These are phyloP conservation scores for Verbena officinalis DNA, from an alignment of 257 asterid genomes.

Conservation along the genomic window DNA sequence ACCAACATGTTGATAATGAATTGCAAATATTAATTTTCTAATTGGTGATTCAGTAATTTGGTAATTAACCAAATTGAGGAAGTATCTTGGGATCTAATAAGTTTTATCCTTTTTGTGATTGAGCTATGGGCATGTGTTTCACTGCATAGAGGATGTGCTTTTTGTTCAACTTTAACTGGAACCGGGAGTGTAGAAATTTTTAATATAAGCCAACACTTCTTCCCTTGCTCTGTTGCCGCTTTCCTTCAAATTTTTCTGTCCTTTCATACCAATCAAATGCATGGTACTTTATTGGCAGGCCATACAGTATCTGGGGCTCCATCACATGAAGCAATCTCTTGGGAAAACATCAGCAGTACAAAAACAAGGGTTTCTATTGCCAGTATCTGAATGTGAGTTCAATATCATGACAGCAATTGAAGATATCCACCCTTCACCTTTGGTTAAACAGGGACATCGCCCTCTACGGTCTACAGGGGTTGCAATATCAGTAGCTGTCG, in stretches of 20 bases:
- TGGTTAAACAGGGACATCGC: conserved; percentile 64
- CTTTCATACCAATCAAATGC: conserved; percentile 7
- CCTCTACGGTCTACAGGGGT: conserved; percentile 82
- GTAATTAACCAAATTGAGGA: neutral
- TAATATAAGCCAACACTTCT: neutral
- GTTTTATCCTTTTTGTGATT: no score
- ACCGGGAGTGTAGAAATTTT: neutral
- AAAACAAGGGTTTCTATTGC: conserved; percentile 73
- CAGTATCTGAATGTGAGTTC: conserved; percentile 87
- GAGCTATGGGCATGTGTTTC: no score
- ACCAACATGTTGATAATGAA: conserved; percentile 6
- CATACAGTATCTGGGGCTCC: conserved; percentile 67
- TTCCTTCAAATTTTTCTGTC: neutral
- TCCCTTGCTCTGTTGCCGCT: neutral
- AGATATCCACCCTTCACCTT: conserved; percentile 62
- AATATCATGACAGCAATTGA: conserved; percentile 80
- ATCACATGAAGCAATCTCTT: conserved; percentile 53
- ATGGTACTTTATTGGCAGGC: conserved; percentile 49
- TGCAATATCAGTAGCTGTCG: conserved; percentile 91
- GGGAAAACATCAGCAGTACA: conserved; percentile 57
- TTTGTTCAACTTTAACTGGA: no score
- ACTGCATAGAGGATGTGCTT: no score
- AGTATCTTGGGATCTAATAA: no score
- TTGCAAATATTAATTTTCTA: neutral
- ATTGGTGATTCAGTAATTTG: neutral